Base-by-base conservation (phyloP, 2,329 filamentous ascomycete species). In the Immersiporthe knoxdaviesiana region DNA sequence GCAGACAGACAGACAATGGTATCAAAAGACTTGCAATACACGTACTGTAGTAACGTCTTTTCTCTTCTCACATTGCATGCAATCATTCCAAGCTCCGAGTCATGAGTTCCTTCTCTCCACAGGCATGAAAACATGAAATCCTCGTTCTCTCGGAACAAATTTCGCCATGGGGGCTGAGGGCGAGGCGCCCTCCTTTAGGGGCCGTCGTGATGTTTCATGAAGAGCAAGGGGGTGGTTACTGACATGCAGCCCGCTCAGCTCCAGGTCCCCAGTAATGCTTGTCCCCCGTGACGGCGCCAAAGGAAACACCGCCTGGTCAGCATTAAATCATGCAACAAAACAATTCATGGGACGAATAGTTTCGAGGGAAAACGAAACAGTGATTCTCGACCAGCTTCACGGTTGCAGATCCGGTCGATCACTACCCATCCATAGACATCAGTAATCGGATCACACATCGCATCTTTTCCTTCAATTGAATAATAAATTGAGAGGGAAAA, bases 151-250 rank as follows among this genome's bases (percentile, higher is more conserved):
- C 41, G 37, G 44, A 24, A 32, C 41, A 14, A 63, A 52, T 39
- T 35, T 50, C 50, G 14, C 52, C 24, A 32, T 30, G 24, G 52
- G 52, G 52, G 52, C 52, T 18, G 44, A 47, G 66, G 41, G 63
- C 66, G 58, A 68, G 56, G 68, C 56, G 54, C 62, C 66, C 68
- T 70, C 68, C 68, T 70, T 68, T 66, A 30, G 44, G 62, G 62
- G 56, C 54, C 62, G 54, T 64, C 37, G 60, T 70, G 66, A 68
- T 65, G 68, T 70, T 70, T 70, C 68, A 70, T 64, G 58, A 65
- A 47, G 16, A 39, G 14, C 68, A 66, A 59, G 68, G 68, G 68
- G 54, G 44, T 44, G 35, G 35, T 35, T 8, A 35, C 35, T 35
- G 3, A n/a, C 21, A 47, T n/a, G 44, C 16, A 62, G 32, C 63